Evolutionary conservation across 2,329 filamentous ascomycete species (phyloP), one percentile per base, ranked within the genome.

Genomic region (Pseudogymnoascus sp.): DNA sequence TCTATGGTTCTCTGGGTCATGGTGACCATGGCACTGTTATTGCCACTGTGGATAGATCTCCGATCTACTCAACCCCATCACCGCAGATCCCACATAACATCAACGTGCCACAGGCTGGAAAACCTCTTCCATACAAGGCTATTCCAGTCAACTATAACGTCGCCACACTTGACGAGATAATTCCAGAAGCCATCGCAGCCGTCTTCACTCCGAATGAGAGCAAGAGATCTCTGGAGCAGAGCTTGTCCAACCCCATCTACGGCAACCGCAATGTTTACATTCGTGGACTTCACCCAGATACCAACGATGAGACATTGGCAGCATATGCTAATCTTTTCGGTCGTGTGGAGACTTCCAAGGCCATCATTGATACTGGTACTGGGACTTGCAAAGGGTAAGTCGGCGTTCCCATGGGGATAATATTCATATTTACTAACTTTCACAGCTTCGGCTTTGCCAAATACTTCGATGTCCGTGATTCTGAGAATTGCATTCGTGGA

Each of bases 191-290:
- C 61, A 93, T 99, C 54, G 93, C 93, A 14, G 93, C 95, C 6
- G 88, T 92, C 68, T 93, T 90, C 73, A 92, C 90, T 64, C 91
- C 92, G 28, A 88, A 88, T 23, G 93, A 93, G 64, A 90, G 90
- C 71, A 86, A 90, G 79, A 90, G 96, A 82, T 93, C 90, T 45
- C 85, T 98, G 28, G 93, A 96, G 68, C 93, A 96, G 76, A 96
- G 93, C 73, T 82, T 99, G 60, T 91, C 96, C 78, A 98, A 98
- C 73, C 90, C 92, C 65, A 95, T 88, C 65, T 80, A 90, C 60
- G 93, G 93, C 51, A 96, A 98, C 74, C 95, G 92, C 68, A 99
- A 99, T 73, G 93, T 99, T 68, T 99, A 99, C 80, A 97, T 99
- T 68, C 91, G 95, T 66, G 96, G 96, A 16, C 88, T 99, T 67